Base-by-base conservation (phyloP, 225 moss, liverwort and hornwort genomes). In the Bryoerythrophyllum caledonicum region DNA sequence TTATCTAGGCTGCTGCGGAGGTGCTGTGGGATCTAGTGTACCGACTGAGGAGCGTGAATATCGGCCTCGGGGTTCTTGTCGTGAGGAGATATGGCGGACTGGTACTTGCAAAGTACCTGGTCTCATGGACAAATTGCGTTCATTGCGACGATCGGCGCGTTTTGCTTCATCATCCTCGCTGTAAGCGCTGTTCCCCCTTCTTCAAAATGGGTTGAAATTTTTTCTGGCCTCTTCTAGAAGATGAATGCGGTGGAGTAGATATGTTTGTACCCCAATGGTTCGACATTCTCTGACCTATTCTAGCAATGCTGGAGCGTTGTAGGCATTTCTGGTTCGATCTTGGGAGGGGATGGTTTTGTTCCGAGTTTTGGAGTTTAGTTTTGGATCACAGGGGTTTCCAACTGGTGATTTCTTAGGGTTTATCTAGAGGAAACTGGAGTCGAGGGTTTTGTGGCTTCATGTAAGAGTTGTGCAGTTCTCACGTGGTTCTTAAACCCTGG, bases 141-240 rank as follows among this genome's bases (percentile, higher is more conserved):
- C 23, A 69, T 97, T 51, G 86, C 87, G 20, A 91, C 91, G 16
- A 85, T 97, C 59, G 93, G 86, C 73, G 93, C 85, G 37, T 97
- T 81, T 81, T 91, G 93, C 78, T 93, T 97, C 78, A 83, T 94
- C 75, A 97, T 97, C 81, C 92, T 96, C 25, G 93, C 90, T 58
- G 96, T 96, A 87, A 92, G 93, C 78, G 21, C 30, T 35, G 26
- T 66, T 60, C 15, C 27, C 32, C 62, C 75, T 71, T 59, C 74
- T 51, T 62, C 24, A 61, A 65, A 46, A 21, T 67, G 5, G 9
- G 52, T 61, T 24, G 26, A 65, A 25, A 44, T 15, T 3, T 44
- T 41, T 30, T 67, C 30, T 46, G 0, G 24, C 10, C 35, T 67
- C 71, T 54, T 60, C 8, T 52, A 26, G 37, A 59, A 72, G 68